phyloP scores from a whole-genome alignment of 257 asterid species.

The Solanum ahanhuiri region DNA sequence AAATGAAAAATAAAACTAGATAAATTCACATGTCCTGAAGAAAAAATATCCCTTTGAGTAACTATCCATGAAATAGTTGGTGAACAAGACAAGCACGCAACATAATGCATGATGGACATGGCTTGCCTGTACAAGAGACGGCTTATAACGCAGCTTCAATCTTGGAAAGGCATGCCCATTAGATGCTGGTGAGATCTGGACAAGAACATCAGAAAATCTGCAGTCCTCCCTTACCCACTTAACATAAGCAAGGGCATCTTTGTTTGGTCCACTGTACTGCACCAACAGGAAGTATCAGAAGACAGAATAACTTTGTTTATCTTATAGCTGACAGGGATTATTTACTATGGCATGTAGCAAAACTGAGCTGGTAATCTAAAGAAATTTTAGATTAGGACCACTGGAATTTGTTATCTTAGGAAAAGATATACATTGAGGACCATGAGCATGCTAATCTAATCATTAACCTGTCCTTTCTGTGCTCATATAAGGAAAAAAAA shows the following conservation, averaged over 20 bases:
- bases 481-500: neutral
- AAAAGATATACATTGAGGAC: neutral
- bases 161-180: conserved; percentile 84
- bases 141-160: conserved; percentile 86
- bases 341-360: neutral
- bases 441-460: neutral
- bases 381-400: neutral
- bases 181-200: conserved; percentile 68
- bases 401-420: neutral
- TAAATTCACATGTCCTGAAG: neutral
- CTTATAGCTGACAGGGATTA: neutral
- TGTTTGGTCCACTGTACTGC: conserved; percentile 97
- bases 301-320: neutral
- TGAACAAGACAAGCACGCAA: neutral
- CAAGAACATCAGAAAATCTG: conserved; percentile 62
- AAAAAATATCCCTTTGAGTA: neutral
- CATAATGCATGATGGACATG: neutral
- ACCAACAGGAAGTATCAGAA: conserved; percentile 15
- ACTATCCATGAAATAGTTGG: neutral
- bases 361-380: neutral
- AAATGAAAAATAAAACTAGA: neutral
- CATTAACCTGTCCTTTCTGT: neutral
- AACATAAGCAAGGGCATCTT: conserved; percentile 73
- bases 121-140: conserved; percentile 96
- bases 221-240: conserved; percentile 80